Conservation (phyloP, 768 basidiomycete species). For the Leccinum broughii region DNA sequence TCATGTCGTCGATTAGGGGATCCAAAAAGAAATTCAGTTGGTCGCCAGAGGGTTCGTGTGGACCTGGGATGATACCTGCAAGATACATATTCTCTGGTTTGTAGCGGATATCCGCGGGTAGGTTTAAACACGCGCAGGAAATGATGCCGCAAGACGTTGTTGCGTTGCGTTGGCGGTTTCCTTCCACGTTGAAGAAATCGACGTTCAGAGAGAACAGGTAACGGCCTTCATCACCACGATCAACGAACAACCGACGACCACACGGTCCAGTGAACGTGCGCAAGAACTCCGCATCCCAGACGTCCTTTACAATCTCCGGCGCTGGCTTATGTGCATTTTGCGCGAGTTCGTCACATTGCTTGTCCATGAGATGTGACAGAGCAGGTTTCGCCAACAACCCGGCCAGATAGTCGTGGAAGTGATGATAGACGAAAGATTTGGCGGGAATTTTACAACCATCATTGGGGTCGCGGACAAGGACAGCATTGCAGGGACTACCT, state of each 20-base stretch:
- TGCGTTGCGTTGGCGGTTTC: slow-evolving; percentile 26
- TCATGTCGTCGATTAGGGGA: slow-evolving; percentile 32
- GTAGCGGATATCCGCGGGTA: slow-evolving; percentile 33
- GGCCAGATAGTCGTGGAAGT: neutral
- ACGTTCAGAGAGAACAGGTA: slow-evolving; percentile 27
- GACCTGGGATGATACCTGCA: neutral
- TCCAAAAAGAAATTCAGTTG: slow-evolving; percentile 32
- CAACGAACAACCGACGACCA: neutral
- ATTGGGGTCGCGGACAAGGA: neutral
- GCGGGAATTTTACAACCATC: neutral
- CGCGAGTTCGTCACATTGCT: neutral
- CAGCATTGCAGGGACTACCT: neutral
- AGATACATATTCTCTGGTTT: neutral
- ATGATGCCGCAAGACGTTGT: slow-evolving; percentile 33
- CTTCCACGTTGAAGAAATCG: slow-evolving; percentile 38
- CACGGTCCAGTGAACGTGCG: neutral
- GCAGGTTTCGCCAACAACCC: neutral
- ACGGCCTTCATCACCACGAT: neutral
- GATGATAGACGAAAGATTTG: neutral
- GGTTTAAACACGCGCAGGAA: slow-evolving; percentile 34
- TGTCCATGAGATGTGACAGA: neutral
- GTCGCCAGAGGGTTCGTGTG: slow-evolving; percentile 11
- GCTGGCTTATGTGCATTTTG: neutral
- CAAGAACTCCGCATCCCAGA: neutral
- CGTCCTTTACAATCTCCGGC: neutral